Conservation (phyloP, 805 yeast species). For the Sugiyamaella boreocaroliniensis region DNA sequence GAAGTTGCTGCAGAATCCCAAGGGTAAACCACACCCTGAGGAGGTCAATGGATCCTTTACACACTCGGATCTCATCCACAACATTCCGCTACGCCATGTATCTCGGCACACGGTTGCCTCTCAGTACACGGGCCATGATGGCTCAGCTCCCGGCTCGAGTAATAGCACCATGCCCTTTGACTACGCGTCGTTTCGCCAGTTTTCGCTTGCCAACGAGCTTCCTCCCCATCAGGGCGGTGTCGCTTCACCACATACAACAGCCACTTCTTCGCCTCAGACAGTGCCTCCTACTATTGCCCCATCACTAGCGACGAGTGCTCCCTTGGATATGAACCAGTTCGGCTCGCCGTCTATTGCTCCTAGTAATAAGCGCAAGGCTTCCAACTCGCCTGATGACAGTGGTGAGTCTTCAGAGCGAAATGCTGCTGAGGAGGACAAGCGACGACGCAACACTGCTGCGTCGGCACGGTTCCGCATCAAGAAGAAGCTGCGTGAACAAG, state of each 20-base stretch:
- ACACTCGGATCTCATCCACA: background rate
- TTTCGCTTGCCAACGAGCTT: conserved; percentile 30
- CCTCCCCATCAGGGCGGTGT: conserved; percentile 17
- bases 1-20: conserved; percentile 29
- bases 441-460: conserved; percentile 88
- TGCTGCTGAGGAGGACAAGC: conserved; percentile 56
- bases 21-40: conserved; percentile 11
- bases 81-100: background rate
- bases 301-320: background rate
- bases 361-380: background rate
- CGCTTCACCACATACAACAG: background rate
- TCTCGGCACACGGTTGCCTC: background rate
- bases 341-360: background rate
- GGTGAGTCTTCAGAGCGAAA: conserved; percentile 24
- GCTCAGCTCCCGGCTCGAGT: conserved; percentile 3
- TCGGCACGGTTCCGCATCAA: conserved; percentile 88
- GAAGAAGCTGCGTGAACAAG: conserved; percentile 87
- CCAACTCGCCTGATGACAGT: background rate
- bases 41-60: background rate
- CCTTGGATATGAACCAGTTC: background rate
- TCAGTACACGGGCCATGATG: conserved; percentile 1
- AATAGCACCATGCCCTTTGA: conserved; percentile 18
- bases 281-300: background rate
- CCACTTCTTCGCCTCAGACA: background rate
- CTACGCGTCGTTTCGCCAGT: conserved; percentile 27